Evolutionary conservation across 2,329 filamentous ascomycete species (phyloP).

Genomic region (Ceratocystis huliohia): DNA sequence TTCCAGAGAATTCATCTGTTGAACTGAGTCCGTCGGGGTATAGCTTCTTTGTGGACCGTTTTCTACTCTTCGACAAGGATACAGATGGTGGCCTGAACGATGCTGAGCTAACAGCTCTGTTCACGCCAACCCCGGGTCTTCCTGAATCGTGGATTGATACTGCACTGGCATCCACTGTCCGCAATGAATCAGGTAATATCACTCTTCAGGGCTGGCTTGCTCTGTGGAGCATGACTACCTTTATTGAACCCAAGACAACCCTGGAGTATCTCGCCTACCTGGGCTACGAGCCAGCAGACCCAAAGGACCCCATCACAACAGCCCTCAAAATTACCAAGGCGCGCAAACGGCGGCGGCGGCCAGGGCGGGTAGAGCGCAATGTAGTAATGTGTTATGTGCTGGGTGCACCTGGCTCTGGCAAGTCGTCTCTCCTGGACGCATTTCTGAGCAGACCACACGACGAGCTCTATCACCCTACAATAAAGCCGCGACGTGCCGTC

Average conservation of each 20-base stretch:
- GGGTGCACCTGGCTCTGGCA: constrained; percentile 74
- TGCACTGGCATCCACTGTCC: constrained; percentile 82
- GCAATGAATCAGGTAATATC: constrained; percentile 88
- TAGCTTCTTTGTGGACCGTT: constrained; percentile 93
- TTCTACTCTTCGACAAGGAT: constrained; percentile 89
- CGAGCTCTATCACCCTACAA: constrained; percentile 76
- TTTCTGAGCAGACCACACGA: constrained; percentile 85
- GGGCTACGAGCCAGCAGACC: constrained; percentile 72
- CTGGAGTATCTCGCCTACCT: constrained; percentile 93
- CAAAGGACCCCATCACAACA: constrained; percentile 63
- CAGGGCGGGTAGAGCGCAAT: constrained; percentile 79
- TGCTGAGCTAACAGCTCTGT: constrained; percentile 69
- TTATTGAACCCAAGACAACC: constrained; percentile 87
- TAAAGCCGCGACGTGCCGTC: constrained; percentile 84
- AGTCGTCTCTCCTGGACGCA: constrained; percentile 79
- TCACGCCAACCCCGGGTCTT: constrained; percentile 83
- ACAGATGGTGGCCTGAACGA: constrained; percentile 91
- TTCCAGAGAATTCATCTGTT: constrained; percentile 80
- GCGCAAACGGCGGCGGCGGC: constrained; percentile 68
- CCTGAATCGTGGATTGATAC: constrained; percentile 79
- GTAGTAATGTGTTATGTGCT: constrained; percentile 90
- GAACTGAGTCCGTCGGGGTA: constrained; percentile 91
- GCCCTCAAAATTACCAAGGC: constrained; percentile 89
- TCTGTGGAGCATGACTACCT: constrained; percentile 99
- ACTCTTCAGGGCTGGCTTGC: constrained; percentile 96